Evolutionary conservation across 352 stramenopile species (phyloP), one percentile per base, ranked within the genome.

Genomic region (Lagenidium giganteum): DNA sequence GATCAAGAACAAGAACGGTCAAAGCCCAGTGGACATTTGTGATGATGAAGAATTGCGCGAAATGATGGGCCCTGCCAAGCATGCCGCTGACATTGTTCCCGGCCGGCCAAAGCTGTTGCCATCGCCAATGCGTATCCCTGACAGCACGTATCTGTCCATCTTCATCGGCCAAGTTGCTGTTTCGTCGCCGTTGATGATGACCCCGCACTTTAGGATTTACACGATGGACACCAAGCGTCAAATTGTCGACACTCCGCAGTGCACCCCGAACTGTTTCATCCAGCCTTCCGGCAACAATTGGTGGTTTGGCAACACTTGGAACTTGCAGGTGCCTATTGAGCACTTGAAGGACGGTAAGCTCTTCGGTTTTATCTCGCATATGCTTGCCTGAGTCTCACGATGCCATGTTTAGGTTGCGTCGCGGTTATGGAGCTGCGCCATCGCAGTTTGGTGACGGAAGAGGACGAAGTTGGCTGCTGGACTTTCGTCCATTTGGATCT

Each of bases 291-390:
- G 77, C 28, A 91, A 90, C 57, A 89, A 91, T 53, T 92, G 79
- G 83, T 93, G 77, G 77, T 94, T 92, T 51, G 83, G 83, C 51
- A 94, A 94, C 57, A 87, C 79, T 37, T 94, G 83, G 83, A 83
- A 89, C 61, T 47, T 94, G 17, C 83, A 94, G 49, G 85, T 77
- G 8, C 80, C 79, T 14, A 60, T 94, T 16, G 83, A 93, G 40
- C 83, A 94, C 52, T 68, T 94, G 36, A 90, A 84, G 40, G 80
- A 94, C 26, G 80, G 79, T 92, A 76, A 33, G 77, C 51, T 31
- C 49, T 33, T n/a, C n/a, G 13, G 17, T n/a, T 33, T 2, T 30
- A 25, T 40, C 29, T 26, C n/a, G 9, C 26, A 7, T 41, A 20
- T 4, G 13, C 32, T 31, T 17, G 5, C 17, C 11, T 36, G 12